These are phyloP conservation scores for Phytophthora meadii DNA, from an alignment of 352 stramenopile genomes.

Conservation along the genomic window DNA sequence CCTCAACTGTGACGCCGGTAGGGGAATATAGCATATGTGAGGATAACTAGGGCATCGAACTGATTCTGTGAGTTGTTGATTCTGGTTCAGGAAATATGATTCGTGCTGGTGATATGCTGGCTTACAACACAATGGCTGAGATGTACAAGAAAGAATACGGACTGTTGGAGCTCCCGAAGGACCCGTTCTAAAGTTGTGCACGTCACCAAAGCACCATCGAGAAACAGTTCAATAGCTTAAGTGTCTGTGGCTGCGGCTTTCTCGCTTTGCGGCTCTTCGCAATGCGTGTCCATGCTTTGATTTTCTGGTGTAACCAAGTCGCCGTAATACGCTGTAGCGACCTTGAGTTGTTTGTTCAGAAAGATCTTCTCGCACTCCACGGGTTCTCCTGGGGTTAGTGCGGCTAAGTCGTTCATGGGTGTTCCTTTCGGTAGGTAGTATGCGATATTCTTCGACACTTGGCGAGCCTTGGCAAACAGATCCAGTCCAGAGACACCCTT, in stretches of 20 bases:
- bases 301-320: constrained; percentile 37
- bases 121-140: constrained; percentile 91
- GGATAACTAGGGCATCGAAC: background rate
- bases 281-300: constrained; percentile 13
- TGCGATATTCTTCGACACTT: constrained; percentile 75
- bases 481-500: constrained; percentile 60
- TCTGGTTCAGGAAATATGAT: constrained; percentile 89
- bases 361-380: constrained; percentile 85
- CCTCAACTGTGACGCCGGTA: constrained; percentile 86
- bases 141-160: constrained; percentile 93
- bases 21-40: background rate
- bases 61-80: background rate
- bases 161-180: constrained; percentile 69
- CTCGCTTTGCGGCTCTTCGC: background rate
- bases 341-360: constrained; percentile 82
- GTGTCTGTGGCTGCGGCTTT: background rate
- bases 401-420: constrained; percentile 52
- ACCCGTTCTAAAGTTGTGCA: constrained; percentile 52
- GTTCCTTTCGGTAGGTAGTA: constrained; percentile 88
- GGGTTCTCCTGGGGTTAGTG: constrained; percentile 52
- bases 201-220: background rate
- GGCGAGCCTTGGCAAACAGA: constrained; percentile 67
- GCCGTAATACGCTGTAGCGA: constrained; percentile 87
- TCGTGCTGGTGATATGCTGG: constrained; percentile 88
- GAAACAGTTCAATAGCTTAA: constrained; percentile 3